Evolutionary conservation across 306 rosid genomes (phyloP), one percentile per base, ranked within the genome.

Genomic region (Ochetophila trinervis): DNA sequence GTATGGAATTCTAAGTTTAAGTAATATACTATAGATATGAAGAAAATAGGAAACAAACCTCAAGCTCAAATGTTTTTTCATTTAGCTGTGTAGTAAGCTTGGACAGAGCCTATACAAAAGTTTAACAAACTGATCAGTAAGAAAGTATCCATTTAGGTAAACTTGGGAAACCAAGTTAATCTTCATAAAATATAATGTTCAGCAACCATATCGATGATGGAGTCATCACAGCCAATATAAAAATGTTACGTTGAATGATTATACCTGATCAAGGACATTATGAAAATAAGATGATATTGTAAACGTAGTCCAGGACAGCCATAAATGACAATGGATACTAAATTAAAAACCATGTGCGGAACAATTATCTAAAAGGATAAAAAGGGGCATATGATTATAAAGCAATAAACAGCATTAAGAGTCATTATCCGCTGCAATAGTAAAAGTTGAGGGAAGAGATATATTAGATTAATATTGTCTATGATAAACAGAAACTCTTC

Each of bases 31-130:
- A 30, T 24, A 67, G 73, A 62, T 54, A 67, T 57, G 57, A 74
- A 77, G 47, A 13, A 35, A 70, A 66, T 30, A 76, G 63, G 76
- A 60, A 68, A 79, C 91, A 47, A 62, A 90, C 97, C 97, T 90
- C 97, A 27, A 90, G 89, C 79, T 90, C 97, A 30, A 87, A 90
- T 49, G 81, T 82, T 62, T 82, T 87, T 72, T 87, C 88, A 73
- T 83, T 90, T 60, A 87, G 85, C 74, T 82, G 95, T 60, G 80
- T 68, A 24, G 91, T 62, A 69, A 87, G 82, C 85, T 87, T 85
- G 75, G 87, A 79, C 59, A 90, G 65, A 70, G 88, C 86, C 97
- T 90, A 66, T 62, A 78, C 48, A 6, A 66, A 50, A 71, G 66
- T 55, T 65, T 53, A 75, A 45, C 53, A 57, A 57, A 69, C 16